Evolutionary conservation across 1,139 yeast species (phyloP), one percentile per base, ranked within the genome.

Genomic region (Geotrichum fermentans): DNA sequence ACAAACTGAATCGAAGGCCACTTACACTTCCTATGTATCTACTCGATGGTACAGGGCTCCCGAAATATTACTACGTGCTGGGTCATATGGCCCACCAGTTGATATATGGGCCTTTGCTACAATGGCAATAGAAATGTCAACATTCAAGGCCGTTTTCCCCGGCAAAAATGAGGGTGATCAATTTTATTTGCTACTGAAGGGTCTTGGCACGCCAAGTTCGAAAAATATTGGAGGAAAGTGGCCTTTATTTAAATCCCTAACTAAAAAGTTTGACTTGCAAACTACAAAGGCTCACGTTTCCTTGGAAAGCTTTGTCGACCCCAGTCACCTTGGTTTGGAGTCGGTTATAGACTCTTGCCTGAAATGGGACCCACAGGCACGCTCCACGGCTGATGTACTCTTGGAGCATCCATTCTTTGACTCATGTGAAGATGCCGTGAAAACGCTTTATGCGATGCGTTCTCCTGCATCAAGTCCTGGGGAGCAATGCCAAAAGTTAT

Each of bases 31-130:
- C 0, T 92, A 92, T 60, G 94, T 92, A 6, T 85, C 96, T 0
- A 92, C 97, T 0, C 76, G 98, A 59, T 92, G 97, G 97, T 92
- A 92, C 64, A 73, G 98, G 53, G 82, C 97, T 0, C 98, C 98
- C 0, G 98, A 92, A 66, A 83, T 92, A 40, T 72, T 92, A 40
- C 71, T 92, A 51, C 74, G 92, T 54, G 78, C 78, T 55, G 74
- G 75, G 7, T 68, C 68, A 58, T 88, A 92, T 64, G 79, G 92
- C 0, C 75, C 72, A 46, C 89, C 95, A 0, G 79, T 88, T 38
- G 98, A 92, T 70, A 78, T 90, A 37, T 92, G 97, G 97, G 96
- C 97, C 0, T 85, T 88, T 69, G 97, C 95, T 1, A 75, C 83
- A 26, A 87, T 92, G 43, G 90, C 92, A 0, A 80, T 79, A 5